Conservation (phyloP, 2,329 filamentous ascomycete species). For the Fusarium nelsonii region DNA sequence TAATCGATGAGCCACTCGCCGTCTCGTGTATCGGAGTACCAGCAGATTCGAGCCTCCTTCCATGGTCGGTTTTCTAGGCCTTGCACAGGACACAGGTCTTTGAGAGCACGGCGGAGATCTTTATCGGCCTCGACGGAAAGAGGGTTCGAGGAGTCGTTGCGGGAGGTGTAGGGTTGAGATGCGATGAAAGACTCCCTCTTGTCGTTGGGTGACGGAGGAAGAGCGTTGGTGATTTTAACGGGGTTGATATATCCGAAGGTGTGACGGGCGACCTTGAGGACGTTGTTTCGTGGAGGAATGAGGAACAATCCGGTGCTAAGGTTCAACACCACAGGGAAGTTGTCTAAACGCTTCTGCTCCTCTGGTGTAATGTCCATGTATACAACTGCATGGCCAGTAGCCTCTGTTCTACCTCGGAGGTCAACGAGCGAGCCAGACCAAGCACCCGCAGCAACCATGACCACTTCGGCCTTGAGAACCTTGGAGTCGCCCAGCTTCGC, state of each 20-base stretch:
- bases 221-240: constrained; percentile 51
- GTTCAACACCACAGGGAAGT: constrained; percentile 80
- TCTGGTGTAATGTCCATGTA: constrained; percentile 80
- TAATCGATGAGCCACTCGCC: constrained; percentile 79
- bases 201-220: constrained; percentile 49
- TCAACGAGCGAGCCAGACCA: constrained; percentile 87
- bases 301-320: constrained; percentile 79
- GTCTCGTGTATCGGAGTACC: constrained; percentile 80
- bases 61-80: constrained; percentile 71
- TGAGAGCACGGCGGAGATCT: constrained; percentile 71
- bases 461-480: constrained; percentile 72
- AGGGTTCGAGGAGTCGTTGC: constrained; percentile 57
- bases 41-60: constrained; percentile 73
- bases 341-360: constrained; percentile 74
- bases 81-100: constrained; percentile 68
- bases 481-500: constrained; percentile 55
- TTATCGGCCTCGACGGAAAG: constrained; percentile 71
- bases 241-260: constrained; percentile 75
- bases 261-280: constrained; percentile 79
- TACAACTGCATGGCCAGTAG: constrained; percentile 84
- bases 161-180: constrained; percentile 54
- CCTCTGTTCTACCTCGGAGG: constrained; percentile 78
- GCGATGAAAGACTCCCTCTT: constrained; percentile 50
- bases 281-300: constrained; percentile 72
- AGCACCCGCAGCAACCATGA: constrained; percentile 85